Conservation (phyloP, 768 basidiomycete species). For the Asterophora parasitica region DNA sequence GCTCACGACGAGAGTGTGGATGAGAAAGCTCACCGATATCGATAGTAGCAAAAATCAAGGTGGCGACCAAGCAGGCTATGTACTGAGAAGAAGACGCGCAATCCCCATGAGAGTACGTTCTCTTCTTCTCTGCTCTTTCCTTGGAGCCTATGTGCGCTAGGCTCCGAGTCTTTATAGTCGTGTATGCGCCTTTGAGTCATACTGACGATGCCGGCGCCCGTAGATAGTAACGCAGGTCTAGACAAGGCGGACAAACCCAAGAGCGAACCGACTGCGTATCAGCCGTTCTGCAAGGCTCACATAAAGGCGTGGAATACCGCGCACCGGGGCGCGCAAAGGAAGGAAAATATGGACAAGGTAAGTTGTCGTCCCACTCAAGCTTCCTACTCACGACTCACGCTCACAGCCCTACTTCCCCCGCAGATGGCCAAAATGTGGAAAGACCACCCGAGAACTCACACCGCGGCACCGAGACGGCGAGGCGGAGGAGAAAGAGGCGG, state of each 20-base stretch:
- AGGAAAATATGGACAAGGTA: slow-evolving; percentile 50
- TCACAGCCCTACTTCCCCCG: not conserved
- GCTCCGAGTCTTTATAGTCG: too few species aligned
- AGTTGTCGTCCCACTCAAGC: slow-evolving; percentile 15
- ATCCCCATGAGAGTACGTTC: slow-evolving; percentile 30
- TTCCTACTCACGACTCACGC: too few species aligned
- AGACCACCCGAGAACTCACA: slow-evolving; percentile 61
- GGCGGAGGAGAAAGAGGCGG: slow-evolving; percentile 5
- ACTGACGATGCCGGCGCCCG: not conserved
- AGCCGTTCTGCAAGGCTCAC: slow-evolving; percentile 49
- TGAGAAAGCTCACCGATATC: too few species aligned
- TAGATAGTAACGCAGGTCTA: slow-evolving; percentile 12
- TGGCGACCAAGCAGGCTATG: slow-evolving; percentile 53
- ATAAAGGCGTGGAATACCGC: slow-evolving; percentile 55
- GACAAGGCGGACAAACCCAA: slow-evolving; percentile 46
- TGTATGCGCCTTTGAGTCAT: not conserved
- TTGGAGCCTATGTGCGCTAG: too few species aligned
- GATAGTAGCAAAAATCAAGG: slow-evolving; percentile 49
- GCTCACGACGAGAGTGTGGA: too few species aligned
- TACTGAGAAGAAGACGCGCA: slow-evolving; percentile 34
- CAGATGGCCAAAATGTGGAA: slow-evolving; percentile 57
- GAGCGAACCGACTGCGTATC: slow-evolving; percentile 54
- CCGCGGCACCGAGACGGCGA: slow-evolving; percentile 39
- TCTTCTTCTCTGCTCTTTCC: too few species aligned
- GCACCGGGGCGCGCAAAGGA: slow-evolving; percentile 45